Evolutionary conservation across 257 asterid species (phyloP), one percentile per base, ranked within the genome.

Genomic region (Linaria vulgaris): DNA sequence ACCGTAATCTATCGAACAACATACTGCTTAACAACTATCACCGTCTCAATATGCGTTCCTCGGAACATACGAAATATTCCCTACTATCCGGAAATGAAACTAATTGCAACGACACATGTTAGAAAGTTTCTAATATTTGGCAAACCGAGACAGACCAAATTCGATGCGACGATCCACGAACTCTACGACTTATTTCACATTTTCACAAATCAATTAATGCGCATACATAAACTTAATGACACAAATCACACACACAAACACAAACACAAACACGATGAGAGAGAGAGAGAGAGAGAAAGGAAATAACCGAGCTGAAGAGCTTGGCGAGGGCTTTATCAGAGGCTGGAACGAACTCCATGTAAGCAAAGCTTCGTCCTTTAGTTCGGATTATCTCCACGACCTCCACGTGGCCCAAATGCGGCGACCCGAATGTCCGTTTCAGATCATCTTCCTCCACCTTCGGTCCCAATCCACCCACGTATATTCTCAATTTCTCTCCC

Each of bases 301-400:
- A 63, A 71, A 63, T 67, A 49, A 92, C 97, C 87, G 77, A 78
- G 95, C 94, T 89, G 88, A 87, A 89, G 63, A 92, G 95, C 78
- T 80, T 92, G 66, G 90, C 70, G 31, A 87, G 84, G 56, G 95
- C 94, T 70, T 92, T 87, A n/a, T 89, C 96, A 52, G 97, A 92
- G 47, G 75, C 80, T 13, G 96, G 95, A 58, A 77, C 5, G 63
- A 87, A 89, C 10, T 83, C 99, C 76, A 92, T 68, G 73, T 87
- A 92, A 16, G 86, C 97, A 60, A 92, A 85, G 74, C 95, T 83
- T 43, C 99, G 96, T 48, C 82, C 90, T 76, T 92, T 92, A 67
- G 80, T 72, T 55, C 96, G 94, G 64, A 85, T 78, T 23, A 92
- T 71, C 64, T 92, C 94, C 14, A 85, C 89, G 27, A 88, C 79